These are phyloP conservation scores for Ricinus communis DNA, from an alignment of 345 rosid genomes.

Conservation along the genomic window DNA sequence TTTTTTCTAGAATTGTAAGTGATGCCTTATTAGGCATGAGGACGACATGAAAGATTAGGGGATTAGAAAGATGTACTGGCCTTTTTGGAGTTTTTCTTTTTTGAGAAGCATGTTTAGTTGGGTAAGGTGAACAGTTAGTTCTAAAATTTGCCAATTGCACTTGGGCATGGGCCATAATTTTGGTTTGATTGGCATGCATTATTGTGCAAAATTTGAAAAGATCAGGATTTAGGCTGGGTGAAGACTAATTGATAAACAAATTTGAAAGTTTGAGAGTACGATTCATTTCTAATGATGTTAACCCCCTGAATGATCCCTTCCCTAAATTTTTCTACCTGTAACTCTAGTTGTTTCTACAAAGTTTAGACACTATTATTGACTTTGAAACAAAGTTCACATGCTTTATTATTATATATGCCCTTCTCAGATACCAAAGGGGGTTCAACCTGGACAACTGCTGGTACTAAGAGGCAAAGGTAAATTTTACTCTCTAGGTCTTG, in stretches of 20 bases:
- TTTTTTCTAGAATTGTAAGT: neutral
- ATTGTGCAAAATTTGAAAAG: constrained; percentile 5
- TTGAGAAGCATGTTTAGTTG: constrained; percentile 4
- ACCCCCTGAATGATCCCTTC: neutral
- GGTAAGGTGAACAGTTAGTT: neutral
- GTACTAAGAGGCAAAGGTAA: constrained; percentile 83
- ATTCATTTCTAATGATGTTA: neutral
- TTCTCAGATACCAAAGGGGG: constrained; percentile 83
- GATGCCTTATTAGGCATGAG: constrained; percentile 3
- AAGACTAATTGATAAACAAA: neutral
- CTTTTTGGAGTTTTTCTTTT: neutral
- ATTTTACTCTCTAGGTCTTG: constrained; percentile 11
- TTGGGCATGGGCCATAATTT: neutral
- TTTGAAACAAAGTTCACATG: constrained; percentile 13
- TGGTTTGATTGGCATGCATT: neutral
- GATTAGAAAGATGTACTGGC: neutral
- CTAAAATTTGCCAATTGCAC: neutral
- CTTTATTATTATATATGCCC: constrained; percentile 25
- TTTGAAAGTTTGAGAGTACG: neutral
- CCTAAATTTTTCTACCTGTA: neutral
- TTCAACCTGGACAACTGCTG: constrained; percentile 76
- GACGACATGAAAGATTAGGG: neutral
- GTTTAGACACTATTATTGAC: neutral
- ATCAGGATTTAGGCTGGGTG: neutral
- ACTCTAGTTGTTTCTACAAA: constrained; percentile 3